Conservation (phyloP, 352 stramenopile species). For the Plasmopara halstedii region DNA sequence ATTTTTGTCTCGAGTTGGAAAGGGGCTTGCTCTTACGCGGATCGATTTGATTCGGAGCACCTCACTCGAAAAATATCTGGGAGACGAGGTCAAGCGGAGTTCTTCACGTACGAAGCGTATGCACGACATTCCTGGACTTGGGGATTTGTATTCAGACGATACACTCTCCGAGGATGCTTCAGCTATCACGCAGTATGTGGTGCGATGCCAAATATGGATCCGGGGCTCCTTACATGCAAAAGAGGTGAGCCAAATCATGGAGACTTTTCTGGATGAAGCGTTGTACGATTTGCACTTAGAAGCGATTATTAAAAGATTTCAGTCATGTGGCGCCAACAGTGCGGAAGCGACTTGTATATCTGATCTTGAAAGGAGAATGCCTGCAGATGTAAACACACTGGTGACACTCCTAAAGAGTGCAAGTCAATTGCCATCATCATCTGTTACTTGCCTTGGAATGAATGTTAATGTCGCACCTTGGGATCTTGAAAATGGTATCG, state of each 20-base stretch:
- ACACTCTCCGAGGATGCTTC: not conserved
- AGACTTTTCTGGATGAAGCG: conserved; percentile 65
- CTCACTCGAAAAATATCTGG: conserved; percentile 1
- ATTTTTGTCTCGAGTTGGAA: conserved; percentile 70
- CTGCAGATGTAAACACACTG: conserved; percentile 26
- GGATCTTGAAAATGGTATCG: conserved; percentile 51
- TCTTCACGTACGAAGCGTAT: conserved; percentile 13
- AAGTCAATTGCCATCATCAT: conserved; percentile 39
- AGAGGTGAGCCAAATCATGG: conserved; percentile 54
- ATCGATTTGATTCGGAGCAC: conserved; percentile 43
- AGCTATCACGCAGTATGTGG: conserved; percentile 18
- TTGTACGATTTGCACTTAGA: conserved; percentile 80
- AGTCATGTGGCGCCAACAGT: conserved; percentile 2
- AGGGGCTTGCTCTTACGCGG: conserved; percentile 60
- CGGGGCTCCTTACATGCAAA: conserved; percentile 49
- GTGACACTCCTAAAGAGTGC: conserved; percentile 48
- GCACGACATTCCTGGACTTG: conserved; percentile 20
- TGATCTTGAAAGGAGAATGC: conserved; percentile 6
- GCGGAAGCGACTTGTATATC: conserved; percentile 3
- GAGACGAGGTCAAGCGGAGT: too few species aligned
- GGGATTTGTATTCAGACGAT: conserved; percentile 9
- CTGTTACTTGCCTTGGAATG: conserved; percentile 42
- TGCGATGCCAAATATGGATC: conserved; percentile 65
- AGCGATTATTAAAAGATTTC: conserved; percentile 29
- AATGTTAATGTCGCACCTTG: conserved; percentile 42